phyloP scores from a whole-genome alignment of 1,139 yeast species.

The Suhomyces terraborum region DNA sequence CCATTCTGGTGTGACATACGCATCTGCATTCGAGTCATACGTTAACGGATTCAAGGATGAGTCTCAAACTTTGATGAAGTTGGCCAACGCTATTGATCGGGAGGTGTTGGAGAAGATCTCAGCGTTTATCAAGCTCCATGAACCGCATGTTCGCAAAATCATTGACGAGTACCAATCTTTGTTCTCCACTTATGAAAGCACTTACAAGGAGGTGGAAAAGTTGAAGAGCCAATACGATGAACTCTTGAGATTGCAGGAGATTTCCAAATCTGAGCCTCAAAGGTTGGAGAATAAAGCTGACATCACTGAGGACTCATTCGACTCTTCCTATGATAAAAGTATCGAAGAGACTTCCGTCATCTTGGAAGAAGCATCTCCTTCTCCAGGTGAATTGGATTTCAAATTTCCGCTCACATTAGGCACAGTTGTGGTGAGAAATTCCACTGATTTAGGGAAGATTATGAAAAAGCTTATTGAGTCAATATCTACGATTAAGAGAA shows the following conservation, averaged over 20 bases:
- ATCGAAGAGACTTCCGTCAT: constrained; percentile 6
- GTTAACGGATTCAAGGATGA: constrained; percentile 24
- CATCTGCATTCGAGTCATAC: constrained; percentile 18
- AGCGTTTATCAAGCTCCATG: constrained; percentile 38
- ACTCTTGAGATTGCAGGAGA: constrained; percentile 34
- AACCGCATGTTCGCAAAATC: constrained; percentile 34
- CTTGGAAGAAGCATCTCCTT: constrained; percentile 3
- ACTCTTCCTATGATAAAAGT: constrained; percentile 7
- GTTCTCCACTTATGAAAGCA: constrained; percentile 31
- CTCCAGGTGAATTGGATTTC: constrained; percentile 17
- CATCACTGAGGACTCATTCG: constrained; percentile 10
- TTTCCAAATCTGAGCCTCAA: constrained; percentile 16
- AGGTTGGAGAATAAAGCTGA: constrained; percentile 19
- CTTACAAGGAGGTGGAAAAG: constrained; percentile 31
- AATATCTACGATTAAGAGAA: constrained; percentile 34
- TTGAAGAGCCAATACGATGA: constrained; percentile 37
- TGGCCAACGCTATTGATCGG: constrained; percentile 41
- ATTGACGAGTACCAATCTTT: constrained; percentile 30
- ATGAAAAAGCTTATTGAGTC: constrained; percentile 27
- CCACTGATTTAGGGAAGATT: constrained; percentile 24
- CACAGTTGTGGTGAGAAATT: constrained; percentile 23
- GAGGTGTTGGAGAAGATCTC: constrained; percentile 41
- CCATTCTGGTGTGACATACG: constrained; percentile 6
- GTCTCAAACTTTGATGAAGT: constrained; percentile 26
- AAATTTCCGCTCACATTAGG: constrained; percentile 41